A percentile compares a stretch with the other conserved stretches of the same genome.
Conservation (phyloP, 2,329 filamentous ascomycete genomes). For the Thermothelomyces thermophilus region DNA sequence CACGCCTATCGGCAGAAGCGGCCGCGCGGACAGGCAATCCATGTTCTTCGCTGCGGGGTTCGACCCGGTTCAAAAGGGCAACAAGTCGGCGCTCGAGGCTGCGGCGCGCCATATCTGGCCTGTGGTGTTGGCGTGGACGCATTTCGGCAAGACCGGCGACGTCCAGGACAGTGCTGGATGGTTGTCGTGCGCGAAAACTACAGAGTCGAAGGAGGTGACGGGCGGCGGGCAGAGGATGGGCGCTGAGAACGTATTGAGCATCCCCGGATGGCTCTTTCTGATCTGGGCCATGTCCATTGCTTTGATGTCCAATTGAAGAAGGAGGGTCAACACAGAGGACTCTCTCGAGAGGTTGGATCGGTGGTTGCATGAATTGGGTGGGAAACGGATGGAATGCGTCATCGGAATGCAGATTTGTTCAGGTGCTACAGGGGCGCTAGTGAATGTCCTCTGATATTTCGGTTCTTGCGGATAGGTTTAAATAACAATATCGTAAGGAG, state of each 20-base stretch:
- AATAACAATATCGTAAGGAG: too few relatives aligned
- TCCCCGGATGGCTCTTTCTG: not conserved
- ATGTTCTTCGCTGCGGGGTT: slow-evolving; percentile 14
- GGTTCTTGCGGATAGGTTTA: too few relatives aligned
- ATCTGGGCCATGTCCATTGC: not conserved
- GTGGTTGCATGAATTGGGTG: too few relatives aligned
- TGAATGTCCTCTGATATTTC: too few relatives aligned
- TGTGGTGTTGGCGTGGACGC: slow-evolving; percentile 19
- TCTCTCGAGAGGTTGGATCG: too few relatives aligned
- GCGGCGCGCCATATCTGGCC: slow-evolving; percentile 17
- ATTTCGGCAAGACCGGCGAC: slow-evolving; percentile 12
- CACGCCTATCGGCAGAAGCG: not conserved
- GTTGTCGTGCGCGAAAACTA: slow-evolving; percentile 13
- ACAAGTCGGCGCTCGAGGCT: slow-evolving; percentile 6
- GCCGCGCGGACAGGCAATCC: not conserved
- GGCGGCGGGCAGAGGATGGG: not conserved
- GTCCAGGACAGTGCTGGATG: slow-evolving; percentile 16
- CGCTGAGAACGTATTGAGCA: not conserved
- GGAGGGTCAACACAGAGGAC: too few relatives aligned
- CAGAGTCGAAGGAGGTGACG: not conserved
- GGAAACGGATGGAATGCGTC: too few relatives aligned
- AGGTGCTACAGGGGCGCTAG: too few relatives aligned
- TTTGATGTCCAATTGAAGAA: not conserved
- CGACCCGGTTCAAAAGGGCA: slow-evolving; percentile 2
- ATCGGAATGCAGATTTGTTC: too few relatives aligned